Evolutionary conservation across 164 flowering plant species (phyloP), one percentile per base, ranked within the genome.

Genomic region (Magnolia officinalis): DNA sequence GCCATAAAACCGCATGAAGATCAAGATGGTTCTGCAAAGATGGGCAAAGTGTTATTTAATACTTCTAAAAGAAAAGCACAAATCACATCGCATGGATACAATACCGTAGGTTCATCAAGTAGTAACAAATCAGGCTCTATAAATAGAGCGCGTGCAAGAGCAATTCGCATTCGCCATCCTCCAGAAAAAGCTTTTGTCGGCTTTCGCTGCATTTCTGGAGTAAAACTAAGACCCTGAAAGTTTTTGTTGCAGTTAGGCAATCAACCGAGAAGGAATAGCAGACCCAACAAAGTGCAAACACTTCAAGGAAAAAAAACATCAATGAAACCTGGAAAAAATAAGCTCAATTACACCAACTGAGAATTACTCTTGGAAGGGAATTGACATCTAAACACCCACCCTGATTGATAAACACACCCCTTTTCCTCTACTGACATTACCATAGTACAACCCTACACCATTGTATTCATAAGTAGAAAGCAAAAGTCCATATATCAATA

Each of bases 101-200:
- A 24, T 82, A 96, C 98, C 73, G 98, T 96, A 58, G 99, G 99
- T 84, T 96, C 99, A 85, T 96, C 99, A 82, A 96, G 98, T 26
- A 96, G 84, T 83, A 96, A 84, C 73, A 94, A 73, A 85, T 94
- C 98, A 72, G 99, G 99, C 87, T 94, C 97, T 77, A 94, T 90
- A 78, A 96, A 96, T 61, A 96, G 81, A 23, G 99, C 99, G 75
- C 99, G 97, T 52, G 99, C 99, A 85, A 96, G 97, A 79, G 99
- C 98, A 72, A 96, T 92, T 79, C 99, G 86, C 99, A 96, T 96
- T 52, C 99, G 77, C 99, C 99, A 96, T 81, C 99, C 99, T 81
- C 98, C 99, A 78, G 98, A 94, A 83, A 96, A 96, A 68, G 98
- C 82, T 81, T 86, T 93, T 63, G 99, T 96, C 23, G 98, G 82